These are phyloP conservation scores for Petasospora rhodanensis DNA, from an alignment of 1,139 yeast species.

Conservation along the genomic window DNA sequence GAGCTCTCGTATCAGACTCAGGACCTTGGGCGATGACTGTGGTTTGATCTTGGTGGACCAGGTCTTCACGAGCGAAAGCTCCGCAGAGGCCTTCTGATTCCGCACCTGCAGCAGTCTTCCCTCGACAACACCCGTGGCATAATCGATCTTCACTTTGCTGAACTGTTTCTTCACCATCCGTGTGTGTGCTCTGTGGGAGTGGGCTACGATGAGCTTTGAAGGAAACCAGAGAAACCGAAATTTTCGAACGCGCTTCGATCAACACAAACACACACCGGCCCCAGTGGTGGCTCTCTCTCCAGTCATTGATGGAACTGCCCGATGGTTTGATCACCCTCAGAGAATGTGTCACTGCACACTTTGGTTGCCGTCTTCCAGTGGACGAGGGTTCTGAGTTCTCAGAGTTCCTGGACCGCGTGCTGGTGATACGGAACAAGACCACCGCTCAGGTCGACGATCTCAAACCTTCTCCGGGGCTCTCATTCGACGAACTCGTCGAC, in stretches of 20 bases:
- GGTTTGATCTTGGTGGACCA: slow-evolving; percentile 57
- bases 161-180: slow-evolving; percentile 32
- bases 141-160: slow-evolving; percentile 39
- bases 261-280: too few species aligned
- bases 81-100: slow-evolving; percentile 25
- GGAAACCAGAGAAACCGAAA: too few species aligned
- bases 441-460: too few species aligned
- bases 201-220: too few species aligned
- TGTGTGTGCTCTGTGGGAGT: too few species aligned
- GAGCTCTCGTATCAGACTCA: slow-evolving; percentile 14
- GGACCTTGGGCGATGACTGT: slow-evolving; percentile 29
- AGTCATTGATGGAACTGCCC: too few species aligned
- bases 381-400: too few species aligned
- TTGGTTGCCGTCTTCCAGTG: too few species aligned
- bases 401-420: slow-evolving; percentile 3
- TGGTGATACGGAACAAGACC: slow-evolving; percentile 2
- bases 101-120: slow-evolving; percentile 46
- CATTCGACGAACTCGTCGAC: slow-evolving; percentile 19
- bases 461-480: slow-evolving; percentile 1
- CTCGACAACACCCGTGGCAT: slow-evolving; percentile 44
- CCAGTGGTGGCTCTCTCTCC: too few species aligned
- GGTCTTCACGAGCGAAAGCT: slow-evolving; percentile 39
- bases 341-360: too few species aligned
- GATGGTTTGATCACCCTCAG: too few species aligned
- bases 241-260: too few species aligned